Evolutionary conservation across 192 early-diverging fungal species (phyloP).

Genomic region (Globomyces pollinis-pini): DNA sequence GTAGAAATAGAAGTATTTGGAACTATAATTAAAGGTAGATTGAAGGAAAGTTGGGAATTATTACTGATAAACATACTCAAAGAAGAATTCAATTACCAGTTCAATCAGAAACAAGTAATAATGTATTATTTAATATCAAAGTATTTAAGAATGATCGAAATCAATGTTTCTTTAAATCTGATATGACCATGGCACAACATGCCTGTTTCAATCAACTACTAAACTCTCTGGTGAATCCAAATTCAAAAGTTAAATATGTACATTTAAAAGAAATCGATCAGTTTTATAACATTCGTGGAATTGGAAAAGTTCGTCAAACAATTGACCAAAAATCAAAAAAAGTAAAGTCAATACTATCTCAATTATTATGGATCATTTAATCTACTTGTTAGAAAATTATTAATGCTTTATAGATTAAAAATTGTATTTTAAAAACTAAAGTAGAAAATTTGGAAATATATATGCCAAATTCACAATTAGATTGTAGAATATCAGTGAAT

Average conservation of each 20-base stretch:
- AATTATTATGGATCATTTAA: too few relatives aligned
- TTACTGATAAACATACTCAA: neutral
- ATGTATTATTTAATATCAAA: too few relatives aligned
- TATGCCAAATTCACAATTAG: neutral
- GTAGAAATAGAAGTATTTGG: too few relatives aligned
- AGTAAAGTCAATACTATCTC: too few relatives aligned
- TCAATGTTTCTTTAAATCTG: neutral
- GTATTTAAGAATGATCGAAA: neutral
- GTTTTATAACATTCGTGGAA: neutral
- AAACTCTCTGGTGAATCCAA: neutral
- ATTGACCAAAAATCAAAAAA: neutral
- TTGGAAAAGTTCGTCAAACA: neutral
- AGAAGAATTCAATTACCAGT: neutral
- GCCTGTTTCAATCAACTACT: neutral
- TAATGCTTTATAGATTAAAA: neutral
- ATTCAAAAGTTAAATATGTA: neutral
- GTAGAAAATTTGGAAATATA: neutral
- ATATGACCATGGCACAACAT: slow-evolving; percentile 11
- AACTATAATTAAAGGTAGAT: slow-evolving; percentile 2
- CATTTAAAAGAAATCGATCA: neutral
- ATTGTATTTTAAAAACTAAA: neutral
- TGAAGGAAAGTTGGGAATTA: neutral
- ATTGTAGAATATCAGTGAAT: slow-evolving; percentile 11
- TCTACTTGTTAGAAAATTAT: neutral
- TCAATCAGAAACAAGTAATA: neutral